Percentiles rank a stretch among this genome's conserved stretches.
Conservation (phyloP, 805 yeast species). For the Cyberlindnera mycetangii region DNA sequence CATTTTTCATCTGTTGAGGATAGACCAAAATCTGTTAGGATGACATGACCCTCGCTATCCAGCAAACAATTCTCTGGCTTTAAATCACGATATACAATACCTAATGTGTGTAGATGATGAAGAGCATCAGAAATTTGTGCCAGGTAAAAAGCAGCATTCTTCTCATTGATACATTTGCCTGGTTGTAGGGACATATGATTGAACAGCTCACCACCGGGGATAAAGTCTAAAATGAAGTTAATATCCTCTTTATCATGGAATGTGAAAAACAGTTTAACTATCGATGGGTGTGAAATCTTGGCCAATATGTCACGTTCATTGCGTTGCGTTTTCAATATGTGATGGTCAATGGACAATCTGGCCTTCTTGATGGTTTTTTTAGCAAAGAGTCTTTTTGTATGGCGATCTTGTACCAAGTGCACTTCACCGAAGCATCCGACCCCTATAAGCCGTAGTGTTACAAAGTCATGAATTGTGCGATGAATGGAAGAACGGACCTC, state of each 20-base stretch:
- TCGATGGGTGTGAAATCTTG: constrained; percentile 71
- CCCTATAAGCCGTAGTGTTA: constrained; percentile 70
- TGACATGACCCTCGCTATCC: constrained; percentile 73
- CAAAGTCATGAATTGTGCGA: constrained; percentile 50
- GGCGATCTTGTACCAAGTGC: constrained; percentile 63
- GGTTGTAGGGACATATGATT: constrained; percentile 31
- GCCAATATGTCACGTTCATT: constrained; percentile 76
- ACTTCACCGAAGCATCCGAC: constrained; percentile 89
- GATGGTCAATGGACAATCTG: constrained; percentile 53
- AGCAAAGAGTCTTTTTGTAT: constrained; percentile 66
- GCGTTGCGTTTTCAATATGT: constrained; percentile 65
- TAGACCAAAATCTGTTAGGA: constrained; percentile 84
- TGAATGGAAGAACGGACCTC: constrained; percentile 5
- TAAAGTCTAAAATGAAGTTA: constrained; percentile 73
- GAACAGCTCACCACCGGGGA: constrained; percentile 86
- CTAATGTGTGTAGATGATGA: constrained; percentile 70
- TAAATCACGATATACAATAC: constrained; percentile 82
- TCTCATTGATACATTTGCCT: constrained; percentile 23
- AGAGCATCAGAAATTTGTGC: constrained; percentile 82
- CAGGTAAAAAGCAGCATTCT: constrained; percentile 66
- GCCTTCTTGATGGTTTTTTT: constrained; percentile 86
- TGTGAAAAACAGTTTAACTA: constrained; percentile 79
- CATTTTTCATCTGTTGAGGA: constrained; percentile 39
- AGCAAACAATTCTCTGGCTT: constrained; percentile 88
- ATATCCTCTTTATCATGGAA: constrained; percentile 77